A percentile compares a stretch with the other conserved stretches of the same genome.
Evolutionary conservation across 2,329 filamentous ascomycete species (phyloP).

Genomic region (Nemania sp.): DNA sequence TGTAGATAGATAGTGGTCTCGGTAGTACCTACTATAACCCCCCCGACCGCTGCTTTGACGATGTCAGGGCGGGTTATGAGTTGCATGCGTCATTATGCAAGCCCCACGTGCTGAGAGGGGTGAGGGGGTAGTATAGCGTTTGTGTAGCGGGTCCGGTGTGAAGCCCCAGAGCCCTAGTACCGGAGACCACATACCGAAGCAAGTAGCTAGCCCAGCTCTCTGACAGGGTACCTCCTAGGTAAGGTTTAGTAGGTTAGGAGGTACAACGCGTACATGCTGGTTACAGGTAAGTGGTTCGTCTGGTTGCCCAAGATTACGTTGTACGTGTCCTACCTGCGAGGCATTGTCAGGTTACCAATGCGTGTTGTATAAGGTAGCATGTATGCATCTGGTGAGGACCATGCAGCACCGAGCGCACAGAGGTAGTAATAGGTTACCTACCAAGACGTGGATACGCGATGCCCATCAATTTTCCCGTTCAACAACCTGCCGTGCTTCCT

Average conservation of each 20-base stretch:
- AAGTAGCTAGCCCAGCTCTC: not conserved
- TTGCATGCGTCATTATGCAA: constrained; percentile 38
- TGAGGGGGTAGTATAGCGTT: not conserved
- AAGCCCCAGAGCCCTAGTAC: constrained; percentile 5
- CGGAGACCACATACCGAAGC: constrained; percentile 4
- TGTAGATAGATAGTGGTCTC: too few species aligned
- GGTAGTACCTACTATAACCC: not conserved
- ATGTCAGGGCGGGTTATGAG: constrained; percentile 26
- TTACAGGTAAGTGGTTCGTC: too few species aligned
- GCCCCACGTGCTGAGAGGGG: constrained; percentile 36
- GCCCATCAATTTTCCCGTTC: not conserved
- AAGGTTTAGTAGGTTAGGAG: too few species aligned
- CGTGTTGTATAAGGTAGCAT: not conserved
- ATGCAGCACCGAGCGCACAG: too few species aligned
- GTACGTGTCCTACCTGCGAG: not conserved
- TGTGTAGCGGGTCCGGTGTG: not conserved
- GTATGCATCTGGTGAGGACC: not conserved
- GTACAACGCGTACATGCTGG: too few species aligned
- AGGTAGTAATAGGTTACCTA: not conserved
- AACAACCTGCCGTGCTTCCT: constrained; percentile 6
- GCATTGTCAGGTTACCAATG: not conserved
- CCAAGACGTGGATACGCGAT: not conserved
- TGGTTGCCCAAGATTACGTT: too few species aligned
- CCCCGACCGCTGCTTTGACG: constrained; percentile 33
- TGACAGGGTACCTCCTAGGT: not conserved